Evolutionary conservation across 106 monocot species (phyloP), one percentile per base, ranked within the genome.

Genomic region (Chionographis japonica): DNA sequence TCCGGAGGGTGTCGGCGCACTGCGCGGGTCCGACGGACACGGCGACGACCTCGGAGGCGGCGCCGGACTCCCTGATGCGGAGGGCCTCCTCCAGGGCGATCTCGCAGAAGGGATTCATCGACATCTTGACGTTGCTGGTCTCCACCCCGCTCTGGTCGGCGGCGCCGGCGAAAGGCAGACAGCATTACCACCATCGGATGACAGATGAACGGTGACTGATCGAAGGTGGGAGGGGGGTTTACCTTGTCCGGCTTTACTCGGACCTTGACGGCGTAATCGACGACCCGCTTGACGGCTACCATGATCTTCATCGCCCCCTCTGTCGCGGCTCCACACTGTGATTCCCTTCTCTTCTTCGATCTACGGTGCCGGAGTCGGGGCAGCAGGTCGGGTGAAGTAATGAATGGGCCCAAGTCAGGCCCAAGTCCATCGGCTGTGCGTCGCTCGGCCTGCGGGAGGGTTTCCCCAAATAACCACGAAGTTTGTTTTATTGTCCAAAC

Each of bases 31-130:
- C 97, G 8, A 92, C 69, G 62, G 97, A 89, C 71, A 92, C 97
- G 52, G 92, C 92, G 20, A 97, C 74, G 58, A 97, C 89, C 80
- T 97, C 92, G 17, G 84, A 57, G 40, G 89, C 92, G 71, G 74
- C 79, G 58, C 92, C 89, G 27, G 87, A 75, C 57, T 92, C 92
- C 18, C 76, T 66, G 61, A 92, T 76, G 63, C 92, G 81, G 40
- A 98, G 89, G 38, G 97, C 97, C 78, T 98, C 89, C 65, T 98
- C 97, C 39, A 98, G 57, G n/a, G 92, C 97, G 65, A 98, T 98
- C 85, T 98, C 97, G 78, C 92, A 98, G 81, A 98, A 98, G 4
- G 97, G 97, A 69, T 98, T 98, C 92, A 98, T 98, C 68, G 97
- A 98, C 97, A 98, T 98, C 85, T 98, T 98, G 19, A 92, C 92